Evolutionary conservation across 2,329 filamentous ascomycete genomes (phyloP).

Genomic region (Pseudocercospora vitis): DNA sequence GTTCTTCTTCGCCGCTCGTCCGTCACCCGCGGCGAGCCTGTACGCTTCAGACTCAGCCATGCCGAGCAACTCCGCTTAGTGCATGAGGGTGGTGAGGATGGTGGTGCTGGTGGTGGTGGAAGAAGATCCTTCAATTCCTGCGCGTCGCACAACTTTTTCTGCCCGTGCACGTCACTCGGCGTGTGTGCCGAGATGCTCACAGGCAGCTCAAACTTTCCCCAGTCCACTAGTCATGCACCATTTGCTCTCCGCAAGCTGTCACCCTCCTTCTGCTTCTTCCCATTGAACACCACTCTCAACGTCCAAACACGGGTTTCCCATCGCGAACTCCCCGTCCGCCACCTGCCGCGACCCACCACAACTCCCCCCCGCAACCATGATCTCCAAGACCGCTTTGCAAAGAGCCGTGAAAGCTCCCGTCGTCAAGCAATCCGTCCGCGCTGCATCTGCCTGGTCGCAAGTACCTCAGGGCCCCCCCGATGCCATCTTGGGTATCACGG

Average conservation of each 20-base stretch:
- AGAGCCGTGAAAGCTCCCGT: slow-evolving; percentile 32
- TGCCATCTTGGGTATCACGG: slow-evolving; percentile 79
- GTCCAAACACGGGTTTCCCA: slow-evolving; percentile 12
- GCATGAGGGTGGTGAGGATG: background rate
- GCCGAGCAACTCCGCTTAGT: background rate
- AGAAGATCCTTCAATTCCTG: too few species aligned
- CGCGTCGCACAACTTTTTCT: too few species aligned
- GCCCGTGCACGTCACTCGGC: too few species aligned
- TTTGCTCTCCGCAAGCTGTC: background rate
- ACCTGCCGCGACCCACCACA: slow-evolving; percentile 1
- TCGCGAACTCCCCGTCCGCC: slow-evolving; percentile 1
- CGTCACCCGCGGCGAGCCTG: slow-evolving; percentile 7
- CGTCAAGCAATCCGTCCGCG: slow-evolving; percentile 49
- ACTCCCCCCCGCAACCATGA: slow-evolving; percentile 27
- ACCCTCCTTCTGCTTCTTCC: background rate
- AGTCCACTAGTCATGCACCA: background rate
- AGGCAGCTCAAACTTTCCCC: background rate
- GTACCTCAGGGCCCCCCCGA: slow-evolving; percentile 92
- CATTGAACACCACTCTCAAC: slow-evolving; percentile 7
- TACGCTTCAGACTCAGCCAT: background rate
- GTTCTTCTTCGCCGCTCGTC: slow-evolving; percentile 28
- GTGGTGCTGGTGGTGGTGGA: too few species aligned
- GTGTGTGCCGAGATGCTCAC: too few species aligned
- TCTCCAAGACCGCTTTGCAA: slow-evolving; percentile 35
- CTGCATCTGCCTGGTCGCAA: slow-evolving; percentile 83